Conservation (phyloP, 352 stramenopile species). For the Globisporangium yorkense region DNA sequence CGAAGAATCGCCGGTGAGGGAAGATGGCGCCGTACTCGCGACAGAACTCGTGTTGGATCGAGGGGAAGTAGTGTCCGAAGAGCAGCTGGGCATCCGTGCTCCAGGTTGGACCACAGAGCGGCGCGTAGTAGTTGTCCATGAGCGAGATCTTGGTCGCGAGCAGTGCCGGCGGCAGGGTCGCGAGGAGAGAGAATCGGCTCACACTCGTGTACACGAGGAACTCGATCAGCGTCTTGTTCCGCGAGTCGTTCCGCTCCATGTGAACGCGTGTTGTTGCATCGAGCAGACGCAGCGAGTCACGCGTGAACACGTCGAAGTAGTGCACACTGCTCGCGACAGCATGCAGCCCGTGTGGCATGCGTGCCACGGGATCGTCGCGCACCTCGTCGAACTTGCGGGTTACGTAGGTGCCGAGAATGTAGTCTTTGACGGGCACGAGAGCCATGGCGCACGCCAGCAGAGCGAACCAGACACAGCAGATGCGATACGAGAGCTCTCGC, state of each 20-base stretch:
- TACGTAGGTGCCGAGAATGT: slow-evolving; percentile 31
- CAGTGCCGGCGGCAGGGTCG: slow-evolving; percentile 15
- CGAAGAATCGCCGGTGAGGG: too few species aligned
- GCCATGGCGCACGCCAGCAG: slow-evolving; percentile 13
- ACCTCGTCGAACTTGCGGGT: slow-evolving; percentile 37
- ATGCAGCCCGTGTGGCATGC: slow-evolving; percentile 27
- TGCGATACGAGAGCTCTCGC: slow-evolving; percentile 18
- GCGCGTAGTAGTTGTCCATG: slow-evolving; percentile 32
- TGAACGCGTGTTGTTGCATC: too few species aligned
- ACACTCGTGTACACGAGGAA: slow-evolving; percentile 33
- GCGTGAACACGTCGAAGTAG: too few species aligned
- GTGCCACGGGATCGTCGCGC: slow-evolving; percentile 23
- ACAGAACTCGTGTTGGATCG: too few species aligned
- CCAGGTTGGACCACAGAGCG: slow-evolving; percentile 24
- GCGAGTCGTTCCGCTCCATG: too few species aligned
- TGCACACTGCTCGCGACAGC: slow-evolving; percentile 12
- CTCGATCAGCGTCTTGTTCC: not conserved
- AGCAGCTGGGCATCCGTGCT: slow-evolving; percentile 22
- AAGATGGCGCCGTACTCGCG: too few species aligned
- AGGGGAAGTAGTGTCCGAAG: slow-evolving; percentile 35
- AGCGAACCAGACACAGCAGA: slow-evolving; percentile 17
- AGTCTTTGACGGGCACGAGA: slow-evolving; percentile 32
- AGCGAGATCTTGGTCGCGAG: slow-evolving; percentile 17
- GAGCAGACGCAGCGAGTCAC: too few species aligned
- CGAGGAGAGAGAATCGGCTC: slow-evolving; percentile 18